Base-by-base conservation (phyloP, 1,284 basidiomycete species). In the Melampsora americana region DNA sequence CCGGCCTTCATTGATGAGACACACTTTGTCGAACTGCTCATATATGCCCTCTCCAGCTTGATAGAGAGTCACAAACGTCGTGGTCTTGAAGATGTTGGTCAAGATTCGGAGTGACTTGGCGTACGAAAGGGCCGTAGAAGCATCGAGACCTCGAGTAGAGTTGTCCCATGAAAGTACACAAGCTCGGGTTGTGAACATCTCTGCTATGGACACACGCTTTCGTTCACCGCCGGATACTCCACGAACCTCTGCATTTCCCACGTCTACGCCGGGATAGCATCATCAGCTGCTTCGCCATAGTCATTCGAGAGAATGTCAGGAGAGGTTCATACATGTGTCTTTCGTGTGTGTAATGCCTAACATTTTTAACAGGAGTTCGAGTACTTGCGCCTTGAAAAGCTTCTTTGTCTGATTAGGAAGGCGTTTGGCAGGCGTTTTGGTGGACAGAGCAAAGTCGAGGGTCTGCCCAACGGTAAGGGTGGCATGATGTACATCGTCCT, bases 101-200 rank as follows among this genome's bases (percentile, higher is more conserved):
- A 87, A 81, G 69, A 87, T 83, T 66, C 87, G 84, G 42, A 88
- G 83, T 7, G 85, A 84, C 80, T 87, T 87, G 80, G 86, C 86
- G 79, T 86, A 88, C 80, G 87, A 86, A 78, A 87, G 80, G 16
- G 87, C 87, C 7, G 87, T 88, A 26, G 85, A 85, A 12, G 87
- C 86, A 80, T 89, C 88, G 59, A 96, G 86, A 77, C 93, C 92
- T 64, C 91, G 87, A 0, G 91, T 92, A 0, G 90, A 90, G 79
- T 81, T 82, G 73, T 83, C 82, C 77, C 81, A 81, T 68, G 78
- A 60, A 71, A 77, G 50, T 12, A 73, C 80, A 81, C 26, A 72
- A 28, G 83, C 84, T 61, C 84, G 82, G 28, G 84, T 83, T 69
- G 84, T 84, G 80, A 87, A 84, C 82, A 85, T 86, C 81, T 89